A percentile compares a stretch with the other conserved stretches of the same genome.
Evolutionary conservation across 2,329 filamentous ascomycete species (phyloP).

Genomic region (Penicillium sp.): DNA sequence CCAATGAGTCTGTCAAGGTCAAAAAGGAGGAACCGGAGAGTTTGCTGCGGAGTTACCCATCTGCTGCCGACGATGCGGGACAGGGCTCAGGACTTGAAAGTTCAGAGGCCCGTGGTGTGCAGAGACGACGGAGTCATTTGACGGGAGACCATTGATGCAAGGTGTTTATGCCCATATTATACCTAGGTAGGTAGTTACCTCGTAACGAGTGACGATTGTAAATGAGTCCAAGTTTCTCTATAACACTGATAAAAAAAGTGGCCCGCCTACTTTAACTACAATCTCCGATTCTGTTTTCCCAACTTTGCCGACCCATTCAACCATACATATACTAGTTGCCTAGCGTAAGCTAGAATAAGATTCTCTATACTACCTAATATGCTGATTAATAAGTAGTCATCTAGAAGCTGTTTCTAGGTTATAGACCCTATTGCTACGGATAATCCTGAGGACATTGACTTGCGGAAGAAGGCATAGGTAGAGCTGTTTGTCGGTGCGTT

Average conservation of each 20-base stretch:
- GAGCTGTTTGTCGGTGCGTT: not conserved
- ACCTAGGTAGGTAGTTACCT: no score
- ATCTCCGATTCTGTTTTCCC: no score
- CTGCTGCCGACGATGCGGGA: conserved; percentile 42
- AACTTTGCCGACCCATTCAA: no score
- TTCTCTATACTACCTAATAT: conserved; percentile 80
- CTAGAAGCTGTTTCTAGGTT: conserved; percentile 81
- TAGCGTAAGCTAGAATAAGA: conserved; percentile 64
- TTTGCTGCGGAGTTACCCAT: conserved; percentile 17
- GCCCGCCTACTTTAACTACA: no score
- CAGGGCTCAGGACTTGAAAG: conserved; percentile 51
- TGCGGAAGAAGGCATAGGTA: conserved; percentile 33
- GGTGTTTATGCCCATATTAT: no score
- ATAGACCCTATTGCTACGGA: conserved; percentile 60
- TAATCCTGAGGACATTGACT: conserved; percentile 46
- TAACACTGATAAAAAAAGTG: no score
- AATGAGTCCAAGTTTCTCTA: no score
- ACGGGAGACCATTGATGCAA: conserved; percentile 15
- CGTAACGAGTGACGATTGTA: no score
- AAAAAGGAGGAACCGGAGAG: conserved; percentile 29
- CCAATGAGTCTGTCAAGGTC: conserved; percentile 20
- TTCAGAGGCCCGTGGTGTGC: conserved; percentile 26
- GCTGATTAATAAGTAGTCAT: conserved; percentile 84
- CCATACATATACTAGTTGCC: no score
- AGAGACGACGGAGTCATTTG: conserved; percentile 31